Percentiles rank a stretch among this genome's conserved stretches.
Evolutionary conservation across 2,329 filamentous ascomycete species (phyloP).

Genomic region (Microascus cirrosus): DNA sequence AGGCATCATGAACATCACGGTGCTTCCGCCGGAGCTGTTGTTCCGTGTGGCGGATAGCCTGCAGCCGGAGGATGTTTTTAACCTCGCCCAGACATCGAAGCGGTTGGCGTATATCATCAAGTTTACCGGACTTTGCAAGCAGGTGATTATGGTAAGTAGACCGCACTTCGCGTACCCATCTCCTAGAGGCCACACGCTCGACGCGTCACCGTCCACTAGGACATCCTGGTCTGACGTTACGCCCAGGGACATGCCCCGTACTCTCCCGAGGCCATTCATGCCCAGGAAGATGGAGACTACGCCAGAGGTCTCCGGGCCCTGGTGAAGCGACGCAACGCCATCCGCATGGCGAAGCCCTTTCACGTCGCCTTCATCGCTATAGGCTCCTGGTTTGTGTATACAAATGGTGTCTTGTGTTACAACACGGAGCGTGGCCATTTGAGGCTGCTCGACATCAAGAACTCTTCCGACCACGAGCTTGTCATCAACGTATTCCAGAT

Average conservation of each 20-base stretch:
- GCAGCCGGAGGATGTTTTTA: constrained; percentile 1
- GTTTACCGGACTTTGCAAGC: neutral
- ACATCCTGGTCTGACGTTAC: neutral
- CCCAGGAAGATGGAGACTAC: neutral
- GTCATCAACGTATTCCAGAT: constrained; percentile 40
- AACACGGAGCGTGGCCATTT: constrained; percentile 33
- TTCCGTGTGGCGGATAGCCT: neutral
- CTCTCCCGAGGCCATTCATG: neutral
- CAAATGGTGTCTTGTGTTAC: constrained; percentile 55
- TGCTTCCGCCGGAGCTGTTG: constrained; percentile 1
- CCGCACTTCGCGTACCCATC: neutral
- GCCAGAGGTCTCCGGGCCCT: constrained; percentile 35
- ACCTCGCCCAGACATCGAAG: neutral
- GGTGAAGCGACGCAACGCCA: constrained; percentile 48
- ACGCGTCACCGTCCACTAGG: neutral
- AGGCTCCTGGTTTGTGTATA: constrained; percentile 51
- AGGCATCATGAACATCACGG: neutral
- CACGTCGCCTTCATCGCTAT: constrained; percentile 47
- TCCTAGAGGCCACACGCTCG: neutral
- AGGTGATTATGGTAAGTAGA: neutral
- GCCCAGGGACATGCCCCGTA: neutral
- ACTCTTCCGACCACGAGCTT: constrained; percentile 34
- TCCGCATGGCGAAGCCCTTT: constrained; percentile 52
- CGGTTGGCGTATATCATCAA: neutral
- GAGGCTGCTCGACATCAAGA: constrained; percentile 47